Percentiles rank a stretch among this genome's conserved stretches.
Evolutionary conservation across 208 protist genomes (phyloP).

Genomic region (Trichomonas gallinae): DNA sequence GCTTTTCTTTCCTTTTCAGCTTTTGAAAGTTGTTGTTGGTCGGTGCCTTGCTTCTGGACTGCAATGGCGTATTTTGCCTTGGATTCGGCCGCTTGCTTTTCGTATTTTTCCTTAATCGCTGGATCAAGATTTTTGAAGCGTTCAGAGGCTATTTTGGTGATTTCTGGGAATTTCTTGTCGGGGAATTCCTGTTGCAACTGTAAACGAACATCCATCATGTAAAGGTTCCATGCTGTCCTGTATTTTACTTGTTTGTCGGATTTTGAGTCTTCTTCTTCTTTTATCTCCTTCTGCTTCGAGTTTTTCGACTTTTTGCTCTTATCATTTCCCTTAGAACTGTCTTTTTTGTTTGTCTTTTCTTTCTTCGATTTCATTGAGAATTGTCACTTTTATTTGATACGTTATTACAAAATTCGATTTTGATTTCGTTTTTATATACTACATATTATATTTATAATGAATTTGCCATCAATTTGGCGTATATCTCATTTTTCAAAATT

Average conservation of each 20-base stretch:
- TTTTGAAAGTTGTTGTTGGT: neutral
- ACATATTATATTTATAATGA: no score
- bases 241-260: neutral
- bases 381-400: no score
- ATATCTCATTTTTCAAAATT: no score
- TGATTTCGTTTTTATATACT: no score
- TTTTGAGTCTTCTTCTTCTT: neutral
- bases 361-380: neutral
- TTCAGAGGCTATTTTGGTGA: neutral
- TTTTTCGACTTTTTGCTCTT: neutral
- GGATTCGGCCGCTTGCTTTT: neutral
- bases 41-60: neutral
- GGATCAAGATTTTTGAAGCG: neutral
- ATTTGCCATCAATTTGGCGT: no score
- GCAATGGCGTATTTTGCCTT: neutral
- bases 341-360: neutral
- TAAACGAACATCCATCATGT: neutral
- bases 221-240: neutral
- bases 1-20: neutral
- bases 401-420: no score
- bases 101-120: neutral
- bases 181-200: neutral
- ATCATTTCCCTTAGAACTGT: neutral
- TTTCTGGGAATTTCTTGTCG: neutral
- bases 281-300: neutral